Evolutionary conservation across 192 early-diverging fungal species (phyloP), one percentile per base, ranked within the genome.

Genomic region (Pilaira anomala): DNA sequence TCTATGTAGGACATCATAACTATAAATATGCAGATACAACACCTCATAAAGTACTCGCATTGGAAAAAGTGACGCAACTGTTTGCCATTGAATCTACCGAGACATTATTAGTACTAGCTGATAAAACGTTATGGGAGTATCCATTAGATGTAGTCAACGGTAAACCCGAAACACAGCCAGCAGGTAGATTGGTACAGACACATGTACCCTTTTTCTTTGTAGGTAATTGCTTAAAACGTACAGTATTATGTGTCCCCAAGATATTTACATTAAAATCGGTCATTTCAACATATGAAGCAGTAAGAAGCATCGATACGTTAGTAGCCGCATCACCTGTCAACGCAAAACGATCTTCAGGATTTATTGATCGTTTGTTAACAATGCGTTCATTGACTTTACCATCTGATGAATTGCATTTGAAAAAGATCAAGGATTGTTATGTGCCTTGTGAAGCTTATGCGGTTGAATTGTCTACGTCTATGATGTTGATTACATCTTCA

Each of bases 371-470:
- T 11, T 48, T 60, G 45, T 28, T 42, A 8, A 11, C 48, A 11
- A 45, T 40, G 0, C 74, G 39, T 75, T 80, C 13, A 71, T 70
- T 40, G 79, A 67, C 60, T 74, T 76, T 6, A 73, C 61, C 18
- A 68, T 56, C 30, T 72, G 73, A 24, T 25, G 53, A 63, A 48
- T 40, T 62, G 12, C 84, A 30, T 72, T 81, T 72, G 72, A 80
- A 68, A 51, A 75, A 72, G 46, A 82, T 87, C 75, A 81, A 93
- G 80, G 93, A 98, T 68, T 91, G 92, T 68, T 98, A 96, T 65
- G 89, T 97, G 69, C 94, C 94, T 16, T 80, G 88, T 30, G 94
- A 97, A 80, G 83, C 89, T 16, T 87, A 79, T 44, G 89, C 88
- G 14, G 76, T 98, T 60, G 87, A 95, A 65, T 89, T 93, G 50